Evolutionary conservation across 2,329 filamentous ascomycete genomes (phyloP).

Genomic region (Aspergillus piperis): DNA sequence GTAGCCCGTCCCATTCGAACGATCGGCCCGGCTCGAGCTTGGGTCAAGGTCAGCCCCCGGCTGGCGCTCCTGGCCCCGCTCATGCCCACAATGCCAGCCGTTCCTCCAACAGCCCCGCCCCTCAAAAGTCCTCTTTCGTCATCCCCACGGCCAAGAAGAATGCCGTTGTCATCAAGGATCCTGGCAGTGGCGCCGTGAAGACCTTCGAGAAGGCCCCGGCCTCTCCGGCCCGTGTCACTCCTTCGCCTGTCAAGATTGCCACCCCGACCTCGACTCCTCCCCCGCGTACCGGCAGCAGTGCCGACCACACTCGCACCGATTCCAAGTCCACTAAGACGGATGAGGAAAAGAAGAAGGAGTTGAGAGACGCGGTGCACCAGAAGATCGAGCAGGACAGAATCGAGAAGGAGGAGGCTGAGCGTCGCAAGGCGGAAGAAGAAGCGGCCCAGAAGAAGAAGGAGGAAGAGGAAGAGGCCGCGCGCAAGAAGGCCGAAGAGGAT

Average conservation of each 20-base stretch:
- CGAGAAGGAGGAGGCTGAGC: constrained; percentile 59
- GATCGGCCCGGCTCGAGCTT: constrained; percentile 65
- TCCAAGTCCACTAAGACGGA: constrained; percentile 71
- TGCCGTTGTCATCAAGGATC: constrained; percentile 81
- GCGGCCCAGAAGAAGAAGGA: constrained; percentile 38
- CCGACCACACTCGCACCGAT: constrained; percentile 70
- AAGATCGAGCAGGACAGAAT: constrained; percentile 55
- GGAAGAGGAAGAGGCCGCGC: constrained; percentile 34
- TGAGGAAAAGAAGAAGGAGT: constrained; percentile 79
- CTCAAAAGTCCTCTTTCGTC: constrained; percentile 63
- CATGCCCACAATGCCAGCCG: constrained; percentile 56
- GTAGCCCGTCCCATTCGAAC: constrained; percentile 76
- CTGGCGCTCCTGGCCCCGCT: constrained; percentile 53
- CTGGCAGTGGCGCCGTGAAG: constrained; percentile 75
- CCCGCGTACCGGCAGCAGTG: constrained; percentile 69
- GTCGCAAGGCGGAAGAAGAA: constrained; percentile 52
- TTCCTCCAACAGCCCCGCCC: constrained; percentile 58
- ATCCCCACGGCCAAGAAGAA: constrained; percentile 67
- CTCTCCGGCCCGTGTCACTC: constrained; percentile 56
- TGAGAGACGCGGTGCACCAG: constrained; percentile 57
- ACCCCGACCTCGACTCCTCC: constrained; percentile 79
- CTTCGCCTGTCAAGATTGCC: constrained; percentile 61
- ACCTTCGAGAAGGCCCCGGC: constrained; percentile 69
- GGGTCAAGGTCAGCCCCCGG: constrained; percentile 56
- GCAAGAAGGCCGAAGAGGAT: constrained; percentile 30